Base-by-base conservation (phyloP, 805 yeast genomes). In the Starmerella vitae region DNA sequence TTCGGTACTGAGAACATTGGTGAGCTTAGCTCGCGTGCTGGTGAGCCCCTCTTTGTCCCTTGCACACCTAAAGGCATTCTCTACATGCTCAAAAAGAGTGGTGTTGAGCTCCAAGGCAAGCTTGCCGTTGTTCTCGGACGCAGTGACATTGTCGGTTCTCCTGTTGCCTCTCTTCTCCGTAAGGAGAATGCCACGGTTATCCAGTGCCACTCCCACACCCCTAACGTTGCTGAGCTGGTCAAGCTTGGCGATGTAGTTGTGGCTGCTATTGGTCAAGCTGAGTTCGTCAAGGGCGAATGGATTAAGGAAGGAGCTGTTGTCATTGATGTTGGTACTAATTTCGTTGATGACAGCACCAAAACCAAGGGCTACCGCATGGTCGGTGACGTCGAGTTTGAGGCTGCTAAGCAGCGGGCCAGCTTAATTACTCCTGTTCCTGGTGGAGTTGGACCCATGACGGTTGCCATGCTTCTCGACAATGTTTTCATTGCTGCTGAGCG, bases 401-500 rank as follows among this genome's bases (percentile, higher is more conserved):
- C 67, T 35, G 65, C 75, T 21, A 84, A 80, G 40, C 60, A 67
- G 36, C 56, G 63, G 38, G 91, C 86, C 4, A 64, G 76, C 10
- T 72, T 69, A 52, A 70, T 88, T 47, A 86, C 97, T 3, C 97
- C 98, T 9, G 98, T 88, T 35, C 98, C 98, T 19, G 97, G 97
- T 54, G 97, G 97, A 52, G 97, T 88, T 44, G 98, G 98, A 30
- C 98, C 98, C 49, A 88, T 88, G 97, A 88, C 98, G 20, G 96
- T 88, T 33, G 94, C 94, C 35, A 85, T 86, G 95, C 74, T 88
- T 44, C 72, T 88, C 51, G 72, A 78, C 49, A 88, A 91, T 55
- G 88, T 88, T 9, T 66, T 76, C 42, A 69, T 72, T 48, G 83
- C 94, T 37, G 94, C 97, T 17, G 68, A 78, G 52, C 63, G 71